A percentile compares a stretch with the other conserved stretches of the same genome.
Evolutionary conservation across 176 grass and related monocot genomes (phyloP).

Genomic region (Melocanna baccifera): DNA sequence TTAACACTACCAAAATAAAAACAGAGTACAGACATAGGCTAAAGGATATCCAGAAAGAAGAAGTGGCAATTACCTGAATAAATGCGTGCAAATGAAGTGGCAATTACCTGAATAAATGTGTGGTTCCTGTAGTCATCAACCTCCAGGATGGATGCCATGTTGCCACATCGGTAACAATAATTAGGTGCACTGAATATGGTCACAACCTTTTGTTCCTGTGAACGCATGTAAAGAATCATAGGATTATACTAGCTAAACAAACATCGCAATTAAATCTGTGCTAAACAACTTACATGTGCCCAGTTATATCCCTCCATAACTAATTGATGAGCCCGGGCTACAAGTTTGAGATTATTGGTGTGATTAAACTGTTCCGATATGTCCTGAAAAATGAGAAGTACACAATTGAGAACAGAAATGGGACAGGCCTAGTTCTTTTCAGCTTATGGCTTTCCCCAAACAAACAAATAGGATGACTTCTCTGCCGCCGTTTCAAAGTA

Average conservation of each 20-base stretch:
- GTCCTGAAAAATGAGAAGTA: slow-evolving; percentile 47
- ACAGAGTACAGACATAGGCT: not conserved
- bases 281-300: slow-evolving; percentile 60
- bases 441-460: no score
- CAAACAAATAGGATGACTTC: no score
- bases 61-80: slow-evolving; percentile 54
- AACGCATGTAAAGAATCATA: not conserved
- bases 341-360: slow-evolving; percentile 80
- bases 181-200: slow-evolving; percentile 93
- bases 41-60: not conserved
- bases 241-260: not conserved
- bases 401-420: not conserved
- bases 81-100: slow-evolving; percentile 56
- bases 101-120: slow-evolving; percentile 76
- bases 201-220: slow-evolving; percentile 85
- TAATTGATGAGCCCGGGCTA: slow-evolving; percentile 82
- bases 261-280: not conserved
- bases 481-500: no score
- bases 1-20: not conserved
- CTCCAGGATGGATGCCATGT: slow-evolving; percentile 91
- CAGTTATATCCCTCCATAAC: slow-evolving; percentile 93
- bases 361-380: slow-evolving; percentile 94
- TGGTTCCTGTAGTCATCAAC: slow-evolving; percentile 81
- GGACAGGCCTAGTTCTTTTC: not conserved
- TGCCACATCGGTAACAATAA: slow-evolving; percentile 88